These are phyloP conservation scores for Termitomyces sp. DNA, from an alignment of 768 basidiomycete species.

Conservation along the genomic window DNA sequence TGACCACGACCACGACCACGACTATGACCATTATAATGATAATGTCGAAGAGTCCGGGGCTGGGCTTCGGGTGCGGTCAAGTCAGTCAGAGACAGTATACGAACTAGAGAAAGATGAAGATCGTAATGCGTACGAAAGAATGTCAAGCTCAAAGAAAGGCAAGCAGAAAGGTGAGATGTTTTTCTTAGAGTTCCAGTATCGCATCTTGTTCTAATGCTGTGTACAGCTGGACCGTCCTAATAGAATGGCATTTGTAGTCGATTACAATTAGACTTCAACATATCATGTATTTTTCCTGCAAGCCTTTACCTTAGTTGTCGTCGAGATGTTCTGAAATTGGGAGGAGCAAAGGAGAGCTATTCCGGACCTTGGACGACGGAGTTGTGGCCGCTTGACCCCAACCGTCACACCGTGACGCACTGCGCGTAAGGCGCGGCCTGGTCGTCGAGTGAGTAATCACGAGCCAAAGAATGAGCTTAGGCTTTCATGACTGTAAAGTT, in stretches of 20 bases:
- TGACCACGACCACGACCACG: constrained; percentile 7
- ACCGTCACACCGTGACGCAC: not conserved
- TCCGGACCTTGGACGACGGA: not conserved
- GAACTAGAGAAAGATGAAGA: constrained; percentile 25
- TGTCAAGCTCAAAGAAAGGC: constrained; percentile 29
- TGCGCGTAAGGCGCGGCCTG: not conserved
- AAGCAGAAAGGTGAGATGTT: constrained; percentile 30
- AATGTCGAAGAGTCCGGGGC: not conserved
- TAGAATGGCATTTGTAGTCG: not conserved
- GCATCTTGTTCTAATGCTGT: not conserved
- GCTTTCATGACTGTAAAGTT: too few species aligned
- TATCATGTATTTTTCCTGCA: not conserved
- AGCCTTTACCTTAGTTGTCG: not conserved
- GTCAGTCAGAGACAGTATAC: constrained; percentile 17
- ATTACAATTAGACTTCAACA: not conserved
- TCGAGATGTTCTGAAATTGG: not conserved
- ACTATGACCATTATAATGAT: not conserved
- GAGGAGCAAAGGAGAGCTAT: not conserved
- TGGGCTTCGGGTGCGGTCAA: constrained; percentile 9
- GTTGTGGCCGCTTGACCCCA: not conserved
- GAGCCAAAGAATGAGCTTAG: not conserved
- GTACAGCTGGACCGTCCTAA: not conserved
- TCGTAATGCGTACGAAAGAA: constrained; percentile 50
- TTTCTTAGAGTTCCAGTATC: not conserved
- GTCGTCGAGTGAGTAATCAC: not conserved